phyloP scores from a whole-genome alignment of 2,329 filamentous ascomycete genomes.

The Colletotrichum graminicola region DNA sequence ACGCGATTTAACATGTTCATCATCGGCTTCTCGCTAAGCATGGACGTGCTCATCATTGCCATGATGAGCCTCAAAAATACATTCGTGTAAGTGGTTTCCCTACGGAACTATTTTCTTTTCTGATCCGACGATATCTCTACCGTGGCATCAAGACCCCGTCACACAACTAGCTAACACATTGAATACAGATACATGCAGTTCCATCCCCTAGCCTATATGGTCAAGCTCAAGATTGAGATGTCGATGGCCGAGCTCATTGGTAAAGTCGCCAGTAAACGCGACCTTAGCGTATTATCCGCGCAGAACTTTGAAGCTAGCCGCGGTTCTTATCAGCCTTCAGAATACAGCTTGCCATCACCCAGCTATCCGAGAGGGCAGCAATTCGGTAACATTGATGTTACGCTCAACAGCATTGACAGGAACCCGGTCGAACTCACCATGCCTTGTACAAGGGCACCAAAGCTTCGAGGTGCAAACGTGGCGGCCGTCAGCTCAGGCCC shows the following conservation, averaged over 20 bases:
- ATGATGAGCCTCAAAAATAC: constrained; percentile 59
- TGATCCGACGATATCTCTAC: not conserved
- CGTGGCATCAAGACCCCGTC: not conserved
- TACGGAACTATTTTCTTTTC: not conserved
- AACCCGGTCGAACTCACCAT: constrained; percentile 14
- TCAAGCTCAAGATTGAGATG: constrained; percentile 68
- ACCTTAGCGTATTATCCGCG: constrained; percentile 32
- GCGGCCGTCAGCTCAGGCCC: constrained; percentile 27
- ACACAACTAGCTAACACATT: constrained; percentile 38
- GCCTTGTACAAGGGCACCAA: not conserved
- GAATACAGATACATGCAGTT: constrained; percentile 59
- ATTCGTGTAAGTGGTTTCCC: constrained; percentile 51
- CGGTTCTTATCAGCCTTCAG: constrained; percentile 25
- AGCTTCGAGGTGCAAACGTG: constrained; percentile 18
- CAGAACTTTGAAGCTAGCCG: constrained; percentile 12
- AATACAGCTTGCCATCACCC: constrained; percentile 34
- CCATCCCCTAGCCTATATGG: constrained; percentile 64
- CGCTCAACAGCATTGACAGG: not conserved
- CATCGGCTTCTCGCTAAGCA: constrained; percentile 57
- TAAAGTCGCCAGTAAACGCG: constrained; percentile 49
- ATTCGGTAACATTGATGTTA: not conserved
- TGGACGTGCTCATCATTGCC: constrained; percentile 57
- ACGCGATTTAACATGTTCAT: constrained; percentile 60
- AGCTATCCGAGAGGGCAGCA: not conserved
- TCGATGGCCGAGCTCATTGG: constrained; percentile 65